These are phyloP conservation scores for Yamadazyma laniorum DNA, from an alignment of 805 yeast species.

Conservation along the genomic window DNA sequence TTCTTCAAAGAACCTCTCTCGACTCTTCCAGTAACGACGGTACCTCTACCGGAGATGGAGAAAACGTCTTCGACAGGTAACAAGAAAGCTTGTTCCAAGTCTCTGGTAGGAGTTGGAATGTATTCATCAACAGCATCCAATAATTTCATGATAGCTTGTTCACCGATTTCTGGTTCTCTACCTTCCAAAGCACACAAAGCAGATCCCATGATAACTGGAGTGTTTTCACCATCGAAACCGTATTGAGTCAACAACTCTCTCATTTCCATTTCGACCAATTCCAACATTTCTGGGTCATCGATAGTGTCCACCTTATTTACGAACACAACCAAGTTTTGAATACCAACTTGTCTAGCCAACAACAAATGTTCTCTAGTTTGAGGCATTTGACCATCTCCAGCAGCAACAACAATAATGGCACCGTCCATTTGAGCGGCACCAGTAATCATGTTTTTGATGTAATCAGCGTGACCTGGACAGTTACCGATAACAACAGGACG, in stretches of 20 bases:
- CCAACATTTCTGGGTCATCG: conserved; percentile 99
- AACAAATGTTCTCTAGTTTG: conserved; percentile 98
- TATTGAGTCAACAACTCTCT: conserved; percentile 87
- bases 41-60: conserved; percentile 99
- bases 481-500: conserved; percentile 1
- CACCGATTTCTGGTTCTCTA: conserved; percentile 87
- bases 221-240: conserved; percentile 97
- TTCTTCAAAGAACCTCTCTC: conserved; percentile 97
- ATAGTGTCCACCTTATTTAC: conserved; percentile 98
- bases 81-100: conserved; percentile 91
- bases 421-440: conserved; percentile 99
- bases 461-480: conserved; percentile 87
- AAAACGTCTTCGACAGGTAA: conserved; percentile 97
- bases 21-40: conserved; percentile 98
- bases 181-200: conserved; percentile 95
- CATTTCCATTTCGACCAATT: conserved; percentile 99
- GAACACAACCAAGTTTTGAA: conserved; percentile 93
- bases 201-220: conserved; percentile 98
- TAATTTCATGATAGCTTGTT: conserved; percentile 74
- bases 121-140: conserved; percentile 89
- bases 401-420: conserved; percentile 97
- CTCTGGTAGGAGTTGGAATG: conserved; percentile 96
- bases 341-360: conserved; percentile 99
- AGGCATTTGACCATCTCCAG: conserved; percentile 99
- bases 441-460: conserved; percentile 97